Conservation (phyloP, 1,284 basidiomycete genomes). For the Pisolithus thermaeus region DNA sequence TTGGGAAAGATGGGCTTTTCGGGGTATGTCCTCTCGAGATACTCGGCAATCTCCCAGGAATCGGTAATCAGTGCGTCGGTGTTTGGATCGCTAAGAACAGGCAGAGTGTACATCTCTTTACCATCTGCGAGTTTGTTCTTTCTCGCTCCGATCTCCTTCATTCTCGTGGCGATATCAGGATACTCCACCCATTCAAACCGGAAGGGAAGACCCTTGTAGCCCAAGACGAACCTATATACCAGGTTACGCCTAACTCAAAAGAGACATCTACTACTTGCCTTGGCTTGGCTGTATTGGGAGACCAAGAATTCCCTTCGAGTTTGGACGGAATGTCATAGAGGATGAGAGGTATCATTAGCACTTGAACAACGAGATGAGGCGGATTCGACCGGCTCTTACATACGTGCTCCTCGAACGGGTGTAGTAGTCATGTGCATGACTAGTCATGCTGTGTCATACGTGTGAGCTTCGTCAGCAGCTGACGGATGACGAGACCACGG, state of each 20-base stretch:
- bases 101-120: slow-evolving; percentile 25
- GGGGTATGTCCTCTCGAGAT: slow-evolving; percentile 41
- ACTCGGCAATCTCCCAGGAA: slow-evolving; percentile 35
- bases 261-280: no score
- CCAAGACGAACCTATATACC: no score
- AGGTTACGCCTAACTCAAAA: no score
- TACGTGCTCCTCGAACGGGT: no score
- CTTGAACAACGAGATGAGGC: no score
- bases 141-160: slow-evolving; percentile 24
- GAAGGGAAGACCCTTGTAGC: slow-evolving; percentile 28
- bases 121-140: slow-evolving; percentile 14
- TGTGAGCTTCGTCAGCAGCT: no score
- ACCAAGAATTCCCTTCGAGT: slow-evolving; percentile 13
- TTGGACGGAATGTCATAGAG: slow-evolving; percentile 28
- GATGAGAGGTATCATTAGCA: slow-evolving; percentile 17
- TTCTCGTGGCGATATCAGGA: slow-evolving; percentile 22
- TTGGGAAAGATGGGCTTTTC: slow-evolving; percentile 33
- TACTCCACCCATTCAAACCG: slow-evolving; percentile 26
- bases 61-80: slow-evolving; percentile 30
- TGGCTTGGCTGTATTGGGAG: slow-evolving; percentile 22
- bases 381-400: no score
- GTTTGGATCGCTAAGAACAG: slow-evolving; percentile 28
- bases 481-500: no score
- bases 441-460: no score
- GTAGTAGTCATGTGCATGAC: no score